Conservation (phyloP, 2,329 filamentous ascomycete genomes). For the Neonectria sp. region DNA sequence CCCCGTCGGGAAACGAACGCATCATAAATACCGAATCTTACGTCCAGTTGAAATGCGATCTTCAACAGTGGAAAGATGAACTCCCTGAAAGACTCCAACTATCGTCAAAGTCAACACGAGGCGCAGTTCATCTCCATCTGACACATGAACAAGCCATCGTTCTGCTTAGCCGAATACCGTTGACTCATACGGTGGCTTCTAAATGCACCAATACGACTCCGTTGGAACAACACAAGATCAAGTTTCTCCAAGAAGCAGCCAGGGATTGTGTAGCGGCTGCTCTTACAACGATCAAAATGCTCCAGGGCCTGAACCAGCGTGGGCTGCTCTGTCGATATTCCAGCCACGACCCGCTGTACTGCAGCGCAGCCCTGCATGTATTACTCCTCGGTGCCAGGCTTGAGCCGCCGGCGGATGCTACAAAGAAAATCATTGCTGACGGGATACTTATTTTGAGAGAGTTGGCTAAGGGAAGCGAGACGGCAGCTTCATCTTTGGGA, state of each 20-base stretch:
- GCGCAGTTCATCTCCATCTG: neutral
- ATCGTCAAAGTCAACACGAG: neutral
- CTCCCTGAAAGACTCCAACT: neutral
- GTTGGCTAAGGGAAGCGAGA: too few relatives aligned
- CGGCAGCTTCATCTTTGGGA: too few relatives aligned
- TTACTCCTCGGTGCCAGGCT: too few relatives aligned
- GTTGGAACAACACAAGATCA: neutral
- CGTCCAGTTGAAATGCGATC: too few relatives aligned
- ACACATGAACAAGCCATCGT: neutral
- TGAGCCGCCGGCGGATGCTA: too few relatives aligned
- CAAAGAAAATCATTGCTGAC: too few relatives aligned
- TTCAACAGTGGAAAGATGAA: too few relatives aligned
- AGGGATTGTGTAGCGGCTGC: constrained; percentile 15
- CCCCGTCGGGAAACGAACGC: too few relatives aligned
- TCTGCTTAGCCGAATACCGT: neutral
- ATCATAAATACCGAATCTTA: too few relatives aligned
- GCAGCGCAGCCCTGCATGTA: too few relatives aligned
- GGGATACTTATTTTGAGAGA: too few relatives aligned
- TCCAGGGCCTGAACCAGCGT: constrained; percentile 1
- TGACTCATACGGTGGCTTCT: neutral
- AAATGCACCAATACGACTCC: neutral
- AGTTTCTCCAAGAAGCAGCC: constrained; percentile 15
- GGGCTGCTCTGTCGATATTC: constrained; percentile 4
- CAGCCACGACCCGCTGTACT: neutral
- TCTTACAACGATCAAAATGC: constrained; percentile 4